Evolutionary conservation across 225 moss, liverwort and hornwort genomes (phyloP).

Genomic region (Lunularia cruciata): DNA sequence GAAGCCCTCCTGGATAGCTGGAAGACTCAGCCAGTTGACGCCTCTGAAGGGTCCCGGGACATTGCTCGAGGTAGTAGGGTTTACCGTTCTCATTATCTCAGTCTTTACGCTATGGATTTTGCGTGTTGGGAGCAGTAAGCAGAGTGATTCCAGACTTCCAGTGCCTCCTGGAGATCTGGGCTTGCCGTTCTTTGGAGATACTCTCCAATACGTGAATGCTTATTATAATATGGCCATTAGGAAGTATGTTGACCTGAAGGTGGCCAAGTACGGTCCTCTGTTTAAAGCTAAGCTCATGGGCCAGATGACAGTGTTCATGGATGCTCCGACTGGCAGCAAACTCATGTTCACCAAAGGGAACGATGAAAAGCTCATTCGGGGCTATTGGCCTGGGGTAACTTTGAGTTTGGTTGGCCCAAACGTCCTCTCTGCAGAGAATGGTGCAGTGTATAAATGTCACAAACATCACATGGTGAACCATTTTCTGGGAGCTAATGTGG

Average conservation of each 20-base stretch:
- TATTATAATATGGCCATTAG: constrained; percentile 9
- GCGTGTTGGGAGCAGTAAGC: too few relatives aligned
- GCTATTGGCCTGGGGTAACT: constrained; percentile 14
- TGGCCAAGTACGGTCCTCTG: constrained; percentile 19
- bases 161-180: constrained; percentile 18
- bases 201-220: constrained; percentile 3
- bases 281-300: constrained; percentile 12
- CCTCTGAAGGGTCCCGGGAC: background rate
- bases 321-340: constrained; percentile 14
- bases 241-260: constrained; percentile 2
- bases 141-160: too few relatives aligned
- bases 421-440: background rate
- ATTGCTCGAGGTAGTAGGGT: background rate
- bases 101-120: too few relatives aligned
- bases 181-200: constrained; percentile 16
- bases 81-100: too few relatives aligned
- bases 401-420: constrained; percentile 8
- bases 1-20: background rate
- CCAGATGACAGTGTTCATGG: constrained; percentile 10
- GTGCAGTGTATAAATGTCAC: constrained; percentile 1
- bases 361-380: constrained; percentile 17
- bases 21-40: background rate
- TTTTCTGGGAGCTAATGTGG: constrained; percentile 1
- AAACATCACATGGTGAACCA: constrained; percentile 3
- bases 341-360: constrained; percentile 10